phyloP scores from a whole-genome alignment of 306 rosid genomes.

The Vachellia pachyceras region DNA sequence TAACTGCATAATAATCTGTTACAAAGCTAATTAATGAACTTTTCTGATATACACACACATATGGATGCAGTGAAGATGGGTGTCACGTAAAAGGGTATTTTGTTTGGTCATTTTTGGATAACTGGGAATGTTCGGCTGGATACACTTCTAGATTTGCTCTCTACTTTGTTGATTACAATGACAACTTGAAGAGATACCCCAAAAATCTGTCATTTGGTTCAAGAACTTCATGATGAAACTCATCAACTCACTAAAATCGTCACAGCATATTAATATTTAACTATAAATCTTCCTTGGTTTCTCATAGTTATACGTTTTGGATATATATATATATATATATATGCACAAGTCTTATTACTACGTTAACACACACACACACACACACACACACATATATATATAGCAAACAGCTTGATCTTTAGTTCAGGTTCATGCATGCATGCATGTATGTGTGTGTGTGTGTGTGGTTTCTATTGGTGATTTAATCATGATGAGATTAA shows the following conservation, averaged over 20 bases:
- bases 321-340: not conserved
- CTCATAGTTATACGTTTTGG: not conserved
- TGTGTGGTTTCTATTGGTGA: not conserved
- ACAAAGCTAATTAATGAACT: not conserved
- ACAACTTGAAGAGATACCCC: constrained; percentile 77
- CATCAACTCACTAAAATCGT: constrained; percentile 23
- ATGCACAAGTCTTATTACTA: not conserved
- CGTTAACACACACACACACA: not conserved
- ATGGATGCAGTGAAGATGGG: constrained; percentile 64
- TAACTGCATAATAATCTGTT: not conserved
- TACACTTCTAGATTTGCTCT: constrained; percentile 81
- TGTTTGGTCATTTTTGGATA: constrained; percentile 82
- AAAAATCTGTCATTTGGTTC: constrained; percentile 81
- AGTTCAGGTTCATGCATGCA: no score
- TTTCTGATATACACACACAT: not conserved
- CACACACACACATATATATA: no score
- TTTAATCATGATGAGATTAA: not conserved
- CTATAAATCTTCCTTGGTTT: not conserved
- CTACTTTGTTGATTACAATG: constrained; percentile 69
- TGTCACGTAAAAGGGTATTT: constrained; percentile 89
- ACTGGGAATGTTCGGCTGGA: constrained; percentile 88
- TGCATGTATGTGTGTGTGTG: no score
- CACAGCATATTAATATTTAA: not conserved
- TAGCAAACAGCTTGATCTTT: not conserved
- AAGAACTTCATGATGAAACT: constrained; percentile 68